These are phyloP conservation scores for Cucurbita maxima DNA, from an alignment of 306 rosid genomes.

Conservation along the genomic window DNA sequence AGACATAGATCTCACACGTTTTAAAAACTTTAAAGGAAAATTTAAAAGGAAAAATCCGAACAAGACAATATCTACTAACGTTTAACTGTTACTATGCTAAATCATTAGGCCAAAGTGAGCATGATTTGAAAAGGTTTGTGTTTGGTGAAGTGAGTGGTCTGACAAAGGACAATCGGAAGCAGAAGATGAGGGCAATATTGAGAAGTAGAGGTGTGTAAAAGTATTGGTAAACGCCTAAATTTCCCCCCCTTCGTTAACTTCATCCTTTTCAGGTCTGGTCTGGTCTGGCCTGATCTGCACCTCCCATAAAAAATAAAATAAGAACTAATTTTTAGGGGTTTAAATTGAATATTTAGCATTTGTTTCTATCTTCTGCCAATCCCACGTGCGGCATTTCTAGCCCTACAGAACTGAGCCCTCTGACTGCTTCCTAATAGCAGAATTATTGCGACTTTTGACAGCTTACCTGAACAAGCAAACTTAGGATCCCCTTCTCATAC, in stretches of 20 bases:
- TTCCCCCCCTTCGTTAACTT: slow-evolving; percentile 1
- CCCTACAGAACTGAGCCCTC: background rate
- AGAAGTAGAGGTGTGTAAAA: background rate
- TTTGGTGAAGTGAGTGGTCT: background rate
- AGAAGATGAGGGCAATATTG: slow-evolving; percentile 2
- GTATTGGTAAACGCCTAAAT: slow-evolving; percentile 1
- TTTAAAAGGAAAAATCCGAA: too few species aligned
- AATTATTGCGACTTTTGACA: slow-evolving; percentile 5
- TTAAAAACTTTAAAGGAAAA: too few species aligned
- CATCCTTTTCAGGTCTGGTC: background rate
- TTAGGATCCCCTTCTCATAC: slow-evolving; percentile 6
- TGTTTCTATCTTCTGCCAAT: slow-evolving; percentile 5
- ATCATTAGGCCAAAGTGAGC: background rate
- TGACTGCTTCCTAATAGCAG: slow-evolving; percentile 8
- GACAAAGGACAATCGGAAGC: background rate
- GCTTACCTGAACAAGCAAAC: slow-evolving; percentile 11
- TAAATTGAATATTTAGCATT: background rate
- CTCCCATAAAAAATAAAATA: background rate
- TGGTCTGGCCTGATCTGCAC: background rate
- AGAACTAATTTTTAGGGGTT: background rate
- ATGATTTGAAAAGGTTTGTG: background rate
- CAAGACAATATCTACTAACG: too few species aligned
- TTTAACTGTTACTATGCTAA: too few species aligned
- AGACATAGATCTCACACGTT: too few species aligned
- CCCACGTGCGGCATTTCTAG: slow-evolving; percentile 11